Base-by-base conservation (phyloP, 257 asterid species). In the Lantana camara region DNA sequence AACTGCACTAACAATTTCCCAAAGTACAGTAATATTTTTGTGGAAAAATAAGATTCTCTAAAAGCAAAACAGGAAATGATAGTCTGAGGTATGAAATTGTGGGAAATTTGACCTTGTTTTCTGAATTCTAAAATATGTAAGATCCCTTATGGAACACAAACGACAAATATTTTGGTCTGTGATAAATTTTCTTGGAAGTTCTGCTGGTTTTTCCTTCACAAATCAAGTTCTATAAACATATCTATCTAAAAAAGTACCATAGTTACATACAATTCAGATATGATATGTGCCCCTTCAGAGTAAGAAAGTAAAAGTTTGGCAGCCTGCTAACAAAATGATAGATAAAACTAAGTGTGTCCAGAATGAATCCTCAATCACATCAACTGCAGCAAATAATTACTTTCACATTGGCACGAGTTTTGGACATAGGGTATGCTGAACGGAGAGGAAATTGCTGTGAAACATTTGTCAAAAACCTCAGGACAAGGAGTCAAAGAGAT, bases 401-500 rank as follows among this genome's bases (percentile, higher is more conserved):
- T 46, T 46, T 20, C 35, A 40, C 12, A n/a, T 40, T 9, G 40
- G 7, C 37, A 41, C 40, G 47, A 22, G 27, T 9, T 62, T 47
- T 47, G 57, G 22, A 13, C 2, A 7, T 20, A 62, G 58, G 58
- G 68, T 9, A 10, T 29, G 20, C 30, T 61, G 14, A 17, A 61
- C 8, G 57, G 67, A 16, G 57, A 19, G 45, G 67, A 61, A 46
- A 61, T 61, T 46, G 67, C 67, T 17, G 67, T 47, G 57, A 62
- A 62, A 8, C 57, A 47, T 15, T 47, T 47, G 46, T 47, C 68
- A 9, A 35, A 62, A 48, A 47, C 35, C 22, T 62, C 68, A 3
- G 17, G 47, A 17, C 68, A 62, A 48, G 68, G 68, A 47, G 34
- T 62, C 4, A n/a, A 61, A 2, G 50, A 44, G 15, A 13, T 44